phyloP scores from a whole-genome alignment of 257 asterid genomes.

The Craterostigma plantagineum region DNA sequence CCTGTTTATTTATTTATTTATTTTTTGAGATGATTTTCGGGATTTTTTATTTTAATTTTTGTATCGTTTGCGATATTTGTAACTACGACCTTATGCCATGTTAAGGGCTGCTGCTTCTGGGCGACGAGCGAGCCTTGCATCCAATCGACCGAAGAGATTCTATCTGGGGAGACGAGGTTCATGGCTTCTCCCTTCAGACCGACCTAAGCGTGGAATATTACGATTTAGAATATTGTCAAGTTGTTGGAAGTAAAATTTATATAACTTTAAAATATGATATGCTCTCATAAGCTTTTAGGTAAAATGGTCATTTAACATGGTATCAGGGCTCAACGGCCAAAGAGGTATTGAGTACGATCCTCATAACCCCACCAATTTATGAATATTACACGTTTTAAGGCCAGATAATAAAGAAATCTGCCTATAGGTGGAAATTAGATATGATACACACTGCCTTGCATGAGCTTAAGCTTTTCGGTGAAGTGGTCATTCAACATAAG shows the following conservation, averaged over 20 bases:
- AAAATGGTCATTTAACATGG: no score
- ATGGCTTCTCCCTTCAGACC: slow-evolving; percentile 88
- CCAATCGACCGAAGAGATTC: slow-evolving; percentile 72
- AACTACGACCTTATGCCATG: slow-evolving; percentile 76
- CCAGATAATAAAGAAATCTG: slow-evolving; percentile 5
- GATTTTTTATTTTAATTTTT: background rate
- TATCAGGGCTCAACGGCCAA: no score
- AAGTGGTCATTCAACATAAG: no score
- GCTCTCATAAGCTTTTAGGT: no score
- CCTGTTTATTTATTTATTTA: slow-evolving; percentile 21
- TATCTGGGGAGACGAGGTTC: slow-evolving; percentile 52
- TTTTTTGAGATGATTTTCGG: background rate
- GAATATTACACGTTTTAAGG: no score
- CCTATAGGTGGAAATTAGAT: no score
- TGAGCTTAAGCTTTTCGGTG: no score
- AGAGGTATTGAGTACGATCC: no score
- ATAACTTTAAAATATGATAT: background rate
- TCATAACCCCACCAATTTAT: no score
- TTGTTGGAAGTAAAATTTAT: no score
- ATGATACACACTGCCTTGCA: no score
- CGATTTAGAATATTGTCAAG: no score
- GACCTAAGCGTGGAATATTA: slow-evolving; percentile 24
- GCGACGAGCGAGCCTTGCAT: slow-evolving; percentile 48
- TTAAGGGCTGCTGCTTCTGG: slow-evolving; percentile 62
- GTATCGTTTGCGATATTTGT: background rate